These are phyloP conservation scores for Ophiosphaerella korrae DNA, from an alignment of 2,329 filamentous ascomycete species.

Conservation along the genomic window DNA sequence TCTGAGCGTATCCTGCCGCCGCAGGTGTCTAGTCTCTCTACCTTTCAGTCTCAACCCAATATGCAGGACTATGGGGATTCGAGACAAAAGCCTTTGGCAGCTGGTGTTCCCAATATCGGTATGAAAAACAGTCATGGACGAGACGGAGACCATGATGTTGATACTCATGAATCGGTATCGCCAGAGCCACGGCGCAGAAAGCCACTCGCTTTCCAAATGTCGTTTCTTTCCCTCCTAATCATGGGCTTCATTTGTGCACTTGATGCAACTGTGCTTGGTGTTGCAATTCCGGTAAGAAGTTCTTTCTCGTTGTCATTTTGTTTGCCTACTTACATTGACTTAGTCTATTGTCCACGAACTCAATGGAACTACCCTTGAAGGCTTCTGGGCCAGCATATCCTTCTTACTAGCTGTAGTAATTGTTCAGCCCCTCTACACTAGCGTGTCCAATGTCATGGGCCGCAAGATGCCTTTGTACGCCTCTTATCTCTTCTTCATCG, in stretches of 20 bases:
- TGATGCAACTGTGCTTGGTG: constrained; percentile 66
- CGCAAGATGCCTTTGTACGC: constrained; percentile 25
- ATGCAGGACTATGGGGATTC: too few relatives aligned
- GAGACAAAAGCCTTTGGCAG: too few relatives aligned
- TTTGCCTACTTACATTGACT: too few relatives aligned
- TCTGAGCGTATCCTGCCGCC: too few relatives aligned
- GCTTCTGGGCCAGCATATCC: constrained; percentile 66
- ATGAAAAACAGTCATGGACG: too few relatives aligned
- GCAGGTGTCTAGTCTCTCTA: too few relatives aligned
- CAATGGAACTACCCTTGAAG: background rate
- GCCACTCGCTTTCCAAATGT: constrained; percentile 2
- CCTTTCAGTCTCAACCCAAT: too few relatives aligned
- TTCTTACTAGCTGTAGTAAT: constrained; percentile 30
- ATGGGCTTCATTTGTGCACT: constrained; percentile 65
- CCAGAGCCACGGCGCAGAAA: background rate
- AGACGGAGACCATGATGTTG: too few relatives aligned
- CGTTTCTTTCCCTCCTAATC: constrained; percentile 46
- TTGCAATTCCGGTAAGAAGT: constrained; percentile 53
- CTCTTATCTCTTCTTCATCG: constrained; percentile 49
- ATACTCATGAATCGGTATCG: too few relatives aligned
- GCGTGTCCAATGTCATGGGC: constrained; percentile 32
- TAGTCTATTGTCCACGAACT: background rate
- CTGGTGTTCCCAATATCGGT: too few relatives aligned
- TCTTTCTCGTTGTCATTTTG: constrained; percentile 1
- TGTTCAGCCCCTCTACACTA: constrained; percentile 38